Evolutionary conservation across 1,139 yeast species (phyloP).

Genomic region (Hyphopichia khmerensis): DNA sequence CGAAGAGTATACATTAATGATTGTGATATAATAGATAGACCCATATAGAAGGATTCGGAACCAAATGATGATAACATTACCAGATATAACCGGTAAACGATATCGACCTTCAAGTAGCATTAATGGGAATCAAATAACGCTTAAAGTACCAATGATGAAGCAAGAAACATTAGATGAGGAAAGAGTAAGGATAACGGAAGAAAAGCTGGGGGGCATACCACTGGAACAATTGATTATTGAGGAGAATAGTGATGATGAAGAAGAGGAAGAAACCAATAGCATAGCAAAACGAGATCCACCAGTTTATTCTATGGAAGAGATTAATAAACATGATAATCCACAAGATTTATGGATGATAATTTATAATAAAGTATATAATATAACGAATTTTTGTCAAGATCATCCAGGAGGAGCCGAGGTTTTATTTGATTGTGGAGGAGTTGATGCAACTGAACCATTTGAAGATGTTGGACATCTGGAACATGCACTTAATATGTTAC

Average conservation of each 20-base stretch:
- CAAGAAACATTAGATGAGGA: too few species aligned
- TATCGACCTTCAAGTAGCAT: not conserved
- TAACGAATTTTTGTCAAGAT: constrained; percentile 44
- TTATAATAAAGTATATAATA: constrained; percentile 61
- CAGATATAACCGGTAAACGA: not conserved
- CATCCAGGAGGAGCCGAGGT: constrained; percentile 79
- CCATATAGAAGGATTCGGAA: not conserved
- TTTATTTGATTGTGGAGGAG: constrained; percentile 66
- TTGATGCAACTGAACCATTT: constrained; percentile 66
- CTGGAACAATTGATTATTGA: too few species aligned
- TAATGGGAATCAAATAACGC: not conserved
- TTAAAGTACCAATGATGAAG: not conserved
- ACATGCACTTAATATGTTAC: constrained; percentile 40
- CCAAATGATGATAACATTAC: not conserved
- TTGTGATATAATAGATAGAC: too few species aligned
- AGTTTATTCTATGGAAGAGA: constrained; percentile 30
- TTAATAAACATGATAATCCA: constrained; percentile 43
- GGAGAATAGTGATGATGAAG: too few species aligned
- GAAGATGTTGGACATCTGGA: constrained; percentile 52
- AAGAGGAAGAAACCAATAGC: not conserved
- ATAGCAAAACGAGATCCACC: not conserved
- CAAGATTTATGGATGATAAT: constrained; percentile 67
- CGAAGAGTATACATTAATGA: too few species aligned
- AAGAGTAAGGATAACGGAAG: too few species aligned
- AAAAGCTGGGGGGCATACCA: too few species aligned